These are phyloP conservation scores for Solanum paucissectum DNA, from an alignment of 257 asterid species.

Conservation along the genomic window DNA sequence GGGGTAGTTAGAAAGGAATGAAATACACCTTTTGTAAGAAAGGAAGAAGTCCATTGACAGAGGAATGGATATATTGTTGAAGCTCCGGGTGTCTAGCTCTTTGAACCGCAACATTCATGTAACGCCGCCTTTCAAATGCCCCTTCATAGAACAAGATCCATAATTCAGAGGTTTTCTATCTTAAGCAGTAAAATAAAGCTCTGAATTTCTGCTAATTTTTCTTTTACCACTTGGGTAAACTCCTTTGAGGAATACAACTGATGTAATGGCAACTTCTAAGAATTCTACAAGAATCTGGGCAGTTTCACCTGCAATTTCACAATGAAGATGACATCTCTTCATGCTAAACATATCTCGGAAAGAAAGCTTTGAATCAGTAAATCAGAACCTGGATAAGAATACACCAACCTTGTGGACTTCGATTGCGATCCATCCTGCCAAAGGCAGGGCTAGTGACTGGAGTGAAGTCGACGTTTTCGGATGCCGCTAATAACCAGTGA, in stretches of 20 bases:
- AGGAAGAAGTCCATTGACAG: slow-evolving; percentile 67
- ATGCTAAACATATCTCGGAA: background rate
- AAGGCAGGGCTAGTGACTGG: no score
- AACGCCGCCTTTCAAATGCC: slow-evolving; percentile 79
- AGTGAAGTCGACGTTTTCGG: no score
- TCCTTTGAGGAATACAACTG: slow-evolving; percentile 75
- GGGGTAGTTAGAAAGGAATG: background rate
- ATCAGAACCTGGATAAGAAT: background rate
- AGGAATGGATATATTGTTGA: slow-evolving; percentile 50
- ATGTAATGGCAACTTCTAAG: slow-evolving; percentile 74
- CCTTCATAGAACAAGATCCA: slow-evolving; percentile 17
- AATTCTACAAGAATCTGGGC: slow-evolving; percentile 63
- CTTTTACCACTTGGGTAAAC: slow-evolving; percentile 63
- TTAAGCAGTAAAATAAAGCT: background rate
- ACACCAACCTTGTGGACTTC: slow-evolving; percentile 1
- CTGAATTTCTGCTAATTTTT: background rate
- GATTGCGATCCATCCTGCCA: background rate
- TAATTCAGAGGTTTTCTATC: background rate
- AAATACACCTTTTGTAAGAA: slow-evolving; percentile 53
- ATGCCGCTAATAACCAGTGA: no score
- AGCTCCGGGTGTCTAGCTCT: slow-evolving; percentile 72
- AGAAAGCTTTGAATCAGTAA: background rate
- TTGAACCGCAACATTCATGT: slow-evolving; percentile 83
- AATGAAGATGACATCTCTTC: background rate
- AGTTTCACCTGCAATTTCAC: slow-evolving; percentile 41